These are phyloP conservation scores for Tilletia setariae DNA, from an alignment of 1,284 basidiomycete species.

Conservation along the genomic window DNA sequence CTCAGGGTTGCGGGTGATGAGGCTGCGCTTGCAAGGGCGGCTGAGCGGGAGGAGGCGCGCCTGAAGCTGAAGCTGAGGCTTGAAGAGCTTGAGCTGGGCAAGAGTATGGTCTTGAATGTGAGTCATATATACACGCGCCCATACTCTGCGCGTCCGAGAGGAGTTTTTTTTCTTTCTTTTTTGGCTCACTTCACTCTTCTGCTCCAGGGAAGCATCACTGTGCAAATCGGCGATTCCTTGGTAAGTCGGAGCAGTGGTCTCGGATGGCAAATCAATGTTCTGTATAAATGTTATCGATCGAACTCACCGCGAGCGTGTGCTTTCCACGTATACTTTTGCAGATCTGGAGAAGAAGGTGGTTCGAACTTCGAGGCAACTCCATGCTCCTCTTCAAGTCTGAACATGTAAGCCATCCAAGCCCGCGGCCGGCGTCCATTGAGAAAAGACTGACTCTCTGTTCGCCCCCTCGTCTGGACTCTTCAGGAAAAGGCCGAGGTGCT, in stretches of 20 bases:
- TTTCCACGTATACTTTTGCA: not conserved
- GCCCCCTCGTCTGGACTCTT: no score
- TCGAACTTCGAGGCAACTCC: slow-evolving; percentile 7
- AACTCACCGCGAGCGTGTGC: not conserved
- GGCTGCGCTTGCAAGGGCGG: not conserved
- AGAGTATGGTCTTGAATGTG: slow-evolving; percentile 10
- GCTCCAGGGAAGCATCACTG: slow-evolving; percentile 4
- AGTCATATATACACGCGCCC: not conserved
- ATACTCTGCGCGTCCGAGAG: not conserved
- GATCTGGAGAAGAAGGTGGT: slow-evolving; percentile 15
- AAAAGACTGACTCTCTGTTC: no score
- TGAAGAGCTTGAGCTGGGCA: not conserved
- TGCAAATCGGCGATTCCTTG: not conserved
- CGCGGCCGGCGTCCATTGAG: no score
- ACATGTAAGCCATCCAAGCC: no score
- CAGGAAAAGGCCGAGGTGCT: slow-evolving; percentile 11
- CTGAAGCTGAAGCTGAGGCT: not conserved
- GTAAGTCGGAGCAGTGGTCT: not conserved
- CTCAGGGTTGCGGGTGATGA: not conserved
- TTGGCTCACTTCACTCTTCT: no score
- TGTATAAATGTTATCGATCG: not conserved
- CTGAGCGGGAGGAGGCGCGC: slow-evolving; percentile 4
- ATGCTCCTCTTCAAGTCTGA: slow-evolving; percentile 13
- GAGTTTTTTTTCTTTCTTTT: not conserved
- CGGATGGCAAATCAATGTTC: not conserved